phyloP scores from a whole-genome alignment of 768 basidiomycete species.

The Hypholoma fasciculare region DNA sequence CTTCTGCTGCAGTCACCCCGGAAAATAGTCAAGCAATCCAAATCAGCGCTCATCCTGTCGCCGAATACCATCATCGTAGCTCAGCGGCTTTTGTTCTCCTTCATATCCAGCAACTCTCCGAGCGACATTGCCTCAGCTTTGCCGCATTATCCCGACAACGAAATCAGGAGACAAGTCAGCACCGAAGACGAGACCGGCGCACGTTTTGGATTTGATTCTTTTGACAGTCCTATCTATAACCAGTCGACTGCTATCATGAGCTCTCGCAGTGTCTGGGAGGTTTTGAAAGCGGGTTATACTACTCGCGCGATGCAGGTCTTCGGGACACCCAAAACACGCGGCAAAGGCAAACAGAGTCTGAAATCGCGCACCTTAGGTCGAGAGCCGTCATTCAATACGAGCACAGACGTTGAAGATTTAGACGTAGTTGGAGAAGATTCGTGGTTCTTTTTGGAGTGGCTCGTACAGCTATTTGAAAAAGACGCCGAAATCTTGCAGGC shows the following conservation, averaged over 20 bases:
- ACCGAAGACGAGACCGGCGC: conserved; percentile 2
- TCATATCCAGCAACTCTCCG: conserved; percentile 57
- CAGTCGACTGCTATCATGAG: conserved; percentile 54
- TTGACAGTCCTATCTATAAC: conserved; percentile 58
- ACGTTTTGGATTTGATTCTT: conserved; percentile 29
- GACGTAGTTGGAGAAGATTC: conserved; percentile 57
- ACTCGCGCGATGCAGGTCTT: conserved; percentile 30
- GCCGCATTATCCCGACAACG: conserved; percentile 44
- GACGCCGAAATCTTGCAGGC: conserved; percentile 47
- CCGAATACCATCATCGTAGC: conserved; percentile 49
- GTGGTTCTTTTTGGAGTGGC: conserved; percentile 74
- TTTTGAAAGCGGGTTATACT: conserved; percentile 56
- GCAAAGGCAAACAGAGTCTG: conserved; percentile 30
- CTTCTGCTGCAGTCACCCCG: conserved; percentile 45
- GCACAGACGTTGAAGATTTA: conserved; percentile 18
- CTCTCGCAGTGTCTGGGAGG: conserved; percentile 60
- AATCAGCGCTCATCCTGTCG: conserved; percentile 39
- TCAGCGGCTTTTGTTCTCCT: conserved; percentile 53
- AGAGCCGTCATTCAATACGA: conserved; percentile 15
- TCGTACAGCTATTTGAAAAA: conserved; percentile 65
- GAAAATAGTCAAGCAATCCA: conserved; percentile 42
- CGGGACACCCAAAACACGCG: conserved; percentile 25
- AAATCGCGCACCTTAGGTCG: conserved; percentile 19
- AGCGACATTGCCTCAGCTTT: conserved; percentile 52
- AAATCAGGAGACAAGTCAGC: conserved; percentile 6